phyloP scores from a whole-genome alignment of 495 filamentous ascomycete genomes.

The Penicillium diatomitis region DNA sequence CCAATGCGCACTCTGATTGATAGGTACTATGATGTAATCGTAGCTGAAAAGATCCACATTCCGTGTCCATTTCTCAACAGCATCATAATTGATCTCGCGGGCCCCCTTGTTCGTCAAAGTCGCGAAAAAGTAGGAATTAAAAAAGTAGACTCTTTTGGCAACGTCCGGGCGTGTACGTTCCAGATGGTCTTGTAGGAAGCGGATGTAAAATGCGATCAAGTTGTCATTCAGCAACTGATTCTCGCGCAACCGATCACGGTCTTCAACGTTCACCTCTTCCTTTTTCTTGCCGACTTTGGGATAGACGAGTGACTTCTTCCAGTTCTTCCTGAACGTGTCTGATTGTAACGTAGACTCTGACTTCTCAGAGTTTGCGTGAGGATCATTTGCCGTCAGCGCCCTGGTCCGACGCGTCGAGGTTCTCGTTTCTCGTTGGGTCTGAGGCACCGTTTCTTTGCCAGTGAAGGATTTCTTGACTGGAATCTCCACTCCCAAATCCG shows the following conservation, averaged over 20 bases:
- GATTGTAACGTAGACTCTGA: not conserved
- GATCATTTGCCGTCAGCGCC: slow-evolving; percentile 2
- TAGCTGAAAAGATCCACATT: slow-evolving; percentile 77
- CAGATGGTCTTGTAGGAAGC: slow-evolving; percentile 59
- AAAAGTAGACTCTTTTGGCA: slow-evolving; percentile 65
- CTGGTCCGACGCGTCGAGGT: slow-evolving; percentile 6
- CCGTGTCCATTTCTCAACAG: slow-evolving; percentile 81
- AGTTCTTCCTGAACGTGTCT: slow-evolving; percentile 17
- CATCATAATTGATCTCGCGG: slow-evolving; percentile 63
- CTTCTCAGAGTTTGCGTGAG: slow-evolving; percentile 1
- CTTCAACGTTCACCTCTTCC: slow-evolving; percentile 66
- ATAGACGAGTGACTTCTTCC: slow-evolving; percentile 56
- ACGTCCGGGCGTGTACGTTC: slow-evolving; percentile 45
- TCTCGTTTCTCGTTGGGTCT: slow-evolving; percentile 28
- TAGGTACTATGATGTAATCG: slow-evolving; percentile 85
- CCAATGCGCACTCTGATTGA: slow-evolving; percentile 85
- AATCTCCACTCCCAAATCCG: slow-evolving; percentile 14
- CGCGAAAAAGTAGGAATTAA: slow-evolving; percentile 87
- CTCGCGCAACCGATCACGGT: slow-evolving; percentile 72
- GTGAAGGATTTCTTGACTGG: slow-evolving; percentile 19
- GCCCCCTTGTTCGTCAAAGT: slow-evolving; percentile 55
- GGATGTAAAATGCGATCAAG: slow-evolving; percentile 77
- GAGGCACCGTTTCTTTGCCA: slow-evolving; percentile 1
- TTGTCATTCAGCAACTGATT: slow-evolving; percentile 90
- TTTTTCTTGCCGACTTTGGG: slow-evolving; percentile 59